Conservation (phyloP, 306 rosid genomes). For the Fragaria vesca region DNA sequence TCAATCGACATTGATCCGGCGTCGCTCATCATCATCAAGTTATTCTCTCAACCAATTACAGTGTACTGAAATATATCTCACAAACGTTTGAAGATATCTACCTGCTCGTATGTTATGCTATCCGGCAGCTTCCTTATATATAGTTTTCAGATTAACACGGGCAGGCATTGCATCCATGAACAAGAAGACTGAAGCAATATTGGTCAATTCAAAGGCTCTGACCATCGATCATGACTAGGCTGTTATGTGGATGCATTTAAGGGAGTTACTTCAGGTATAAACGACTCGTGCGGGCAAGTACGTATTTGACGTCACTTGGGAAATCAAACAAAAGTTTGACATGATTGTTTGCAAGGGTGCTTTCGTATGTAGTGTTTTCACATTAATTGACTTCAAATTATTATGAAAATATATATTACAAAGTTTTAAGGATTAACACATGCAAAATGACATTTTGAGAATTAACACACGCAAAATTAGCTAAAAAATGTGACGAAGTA, state of each 20-base stretch:
- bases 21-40: neutral
- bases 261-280: neutral
- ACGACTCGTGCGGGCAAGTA: neutral
- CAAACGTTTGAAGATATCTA: neutral
- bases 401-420: too few relatives aligned
- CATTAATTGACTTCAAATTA: too few relatives aligned
- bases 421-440: too few relatives aligned
- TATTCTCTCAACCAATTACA: neutral
- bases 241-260: neutral
- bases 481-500: too few relatives aligned
- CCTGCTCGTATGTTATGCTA: neutral
- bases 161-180: neutral
- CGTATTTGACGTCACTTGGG: neutral
- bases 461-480: too few relatives aligned
- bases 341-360: neutral
- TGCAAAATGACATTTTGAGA: too few relatives aligned
- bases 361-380: neutral
- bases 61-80: neutral
- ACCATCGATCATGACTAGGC: neutral
- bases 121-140: neutral
- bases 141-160: neutral
- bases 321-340: neutral
- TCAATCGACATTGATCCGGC: conserved; percentile 20
- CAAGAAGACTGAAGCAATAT: neutral
- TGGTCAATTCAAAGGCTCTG: neutral